phyloP scores from a whole-genome alignment of 1,284 basidiomycete species.

The Cutaneotrichosporon sp. region DNA sequence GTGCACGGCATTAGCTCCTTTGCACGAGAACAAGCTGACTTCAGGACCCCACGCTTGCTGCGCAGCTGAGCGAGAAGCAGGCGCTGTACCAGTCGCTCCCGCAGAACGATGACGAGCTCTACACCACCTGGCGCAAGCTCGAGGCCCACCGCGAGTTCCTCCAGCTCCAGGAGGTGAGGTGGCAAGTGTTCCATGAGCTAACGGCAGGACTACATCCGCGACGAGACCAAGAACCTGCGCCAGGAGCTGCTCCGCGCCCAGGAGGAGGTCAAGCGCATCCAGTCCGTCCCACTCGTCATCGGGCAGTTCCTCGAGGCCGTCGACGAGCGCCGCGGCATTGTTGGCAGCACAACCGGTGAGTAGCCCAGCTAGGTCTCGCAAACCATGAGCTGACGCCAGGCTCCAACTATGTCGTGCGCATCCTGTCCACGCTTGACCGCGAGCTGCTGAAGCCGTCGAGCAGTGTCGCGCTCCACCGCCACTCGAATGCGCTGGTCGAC shows the following conservation, averaged over 20 bases:
- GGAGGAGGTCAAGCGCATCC: slow-evolving; percentile 99
- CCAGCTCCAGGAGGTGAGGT: slow-evolving; percentile 77
- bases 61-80: slow-evolving; percentile 83
- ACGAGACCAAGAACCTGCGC: slow-evolving; percentile 97
- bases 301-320: slow-evolving; percentile 99
- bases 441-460: slow-evolving; percentile 96
- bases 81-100: slow-evolving; percentile 77
- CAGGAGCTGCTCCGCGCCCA: slow-evolving; percentile 97
- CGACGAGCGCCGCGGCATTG: slow-evolving; percentile 96
- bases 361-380: background rate
- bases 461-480: slow-evolving; percentile 95
- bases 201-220: slow-evolving; percentile 83
- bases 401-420: slow-evolving; percentile 97
- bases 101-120: slow-evolving; percentile 82
- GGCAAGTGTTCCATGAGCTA: background rate
- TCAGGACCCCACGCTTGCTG: slow-evolving; percentile 87
- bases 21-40: background rate
- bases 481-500: slow-evolving; percentile 98
- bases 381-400: slow-evolving; percentile 53
- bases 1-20: slow-evolving; percentile 33
- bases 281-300: slow-evolving; percentile 98
- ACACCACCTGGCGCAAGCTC: slow-evolving; percentile 93
- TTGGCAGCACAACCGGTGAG: slow-evolving; percentile 87
- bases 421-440: slow-evolving; percentile 94
- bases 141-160: slow-evolving; percentile 90